Evolutionary conservation across 2,329 filamentous ascomycete genomes (phyloP).

Genomic region (Ascochyta clinopodiicola): DNA sequence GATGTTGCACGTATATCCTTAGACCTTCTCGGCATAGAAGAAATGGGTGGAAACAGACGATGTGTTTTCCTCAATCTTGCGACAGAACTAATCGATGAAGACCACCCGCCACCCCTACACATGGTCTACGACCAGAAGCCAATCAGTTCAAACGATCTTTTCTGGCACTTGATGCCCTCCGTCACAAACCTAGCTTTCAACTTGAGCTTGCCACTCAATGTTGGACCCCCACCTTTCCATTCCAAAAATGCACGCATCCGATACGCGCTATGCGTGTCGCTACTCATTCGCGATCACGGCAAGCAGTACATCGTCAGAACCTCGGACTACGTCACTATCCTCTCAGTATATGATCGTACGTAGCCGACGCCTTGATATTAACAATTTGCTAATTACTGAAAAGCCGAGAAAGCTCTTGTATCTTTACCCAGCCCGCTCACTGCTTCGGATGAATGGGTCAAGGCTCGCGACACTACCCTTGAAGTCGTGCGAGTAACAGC

Average conservation of each 20-base stretch:
- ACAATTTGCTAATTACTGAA: conserved; percentile 11
- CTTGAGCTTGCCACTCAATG: conserved; percentile 60
- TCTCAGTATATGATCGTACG: conserved; percentile 62
- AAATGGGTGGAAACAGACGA: conserved; percentile 54
- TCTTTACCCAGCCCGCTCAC: conserved; percentile 60
- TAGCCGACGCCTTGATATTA: background rate
- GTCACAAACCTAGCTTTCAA: conserved; percentile 58
- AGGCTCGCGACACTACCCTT: conserved; percentile 48
- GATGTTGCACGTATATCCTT: conserved; percentile 58
- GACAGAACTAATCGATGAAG: conserved; percentile 58
- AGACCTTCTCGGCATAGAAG: conserved; percentile 61
- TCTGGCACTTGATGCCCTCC: conserved; percentile 59
- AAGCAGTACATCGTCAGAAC: conserved; percentile 58
- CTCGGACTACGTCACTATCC: conserved; percentile 57
- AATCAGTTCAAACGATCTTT: conserved; percentile 47
- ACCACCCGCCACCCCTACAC: conserved; percentile 58
- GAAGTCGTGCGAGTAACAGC: conserved; percentile 59
- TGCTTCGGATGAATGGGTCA: conserved; percentile 55
- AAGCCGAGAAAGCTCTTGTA: conserved; percentile 61
- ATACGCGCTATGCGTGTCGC: conserved; percentile 57
- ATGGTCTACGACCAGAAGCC: conserved; percentile 56
- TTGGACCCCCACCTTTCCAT: conserved; percentile 61
- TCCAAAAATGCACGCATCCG: conserved; percentile 60
- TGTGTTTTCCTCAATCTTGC: conserved; percentile 60
- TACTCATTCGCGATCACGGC: conserved; percentile 56